Percentiles rank a stretch among this genome's conserved stretches.
Evolutionary conservation across 371 early-diverging fungal species (phyloP).

Genomic region (Lichtheimia hyalospora): DNA sequence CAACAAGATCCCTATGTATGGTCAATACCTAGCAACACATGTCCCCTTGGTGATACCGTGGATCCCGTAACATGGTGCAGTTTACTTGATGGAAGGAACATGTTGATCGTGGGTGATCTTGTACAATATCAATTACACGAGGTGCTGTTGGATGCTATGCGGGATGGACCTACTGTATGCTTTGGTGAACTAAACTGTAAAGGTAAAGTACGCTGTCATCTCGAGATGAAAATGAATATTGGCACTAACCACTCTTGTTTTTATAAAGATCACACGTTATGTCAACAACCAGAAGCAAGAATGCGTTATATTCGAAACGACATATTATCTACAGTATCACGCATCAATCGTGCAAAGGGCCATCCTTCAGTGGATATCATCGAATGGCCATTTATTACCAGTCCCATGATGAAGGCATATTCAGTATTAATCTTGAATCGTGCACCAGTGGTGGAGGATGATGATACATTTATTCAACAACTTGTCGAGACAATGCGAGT

Average conservation of each 20-base stretch:
- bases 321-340: slow-evolving; percentile 41
- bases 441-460: slow-evolving; percentile 42
- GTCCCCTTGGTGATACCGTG: slow-evolving; percentile 17
- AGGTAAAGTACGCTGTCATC: slow-evolving; percentile 23
- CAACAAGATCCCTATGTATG: slow-evolving; percentile 3
- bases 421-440: slow-evolving; percentile 56
- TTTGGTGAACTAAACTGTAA: slow-evolving; percentile 60
- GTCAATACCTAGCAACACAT: background rate
- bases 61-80: slow-evolving; percentile 31
- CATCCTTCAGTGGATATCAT: slow-evolving; percentile 40
- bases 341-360: slow-evolving; percentile 32
- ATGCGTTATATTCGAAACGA: slow-evolving; percentile 60
- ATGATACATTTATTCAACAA: slow-evolving; percentile 41
- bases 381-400: slow-evolving; percentile 51
- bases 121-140: slow-evolving; percentile 61
- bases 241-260: background rate
- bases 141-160: slow-evolving; percentile 45
- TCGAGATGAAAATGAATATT: background rate
- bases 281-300: slow-evolving; percentile 22
- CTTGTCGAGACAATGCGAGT: slow-evolving; percentile 47
- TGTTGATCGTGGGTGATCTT: slow-evolving; percentile 57
- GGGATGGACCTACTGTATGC: slow-evolving; percentile 51
- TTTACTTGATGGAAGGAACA: slow-evolving; percentile 31
- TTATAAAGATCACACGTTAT: slow-evolving; percentile 44
- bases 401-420: slow-evolving; percentile 33